A percentile compares a stretch with the other conserved stretches of the same genome.
These are phyloP conservation scores for Monosporozyma servazzii DNA, from an alignment of 805 yeast genomes.

Conservation along the genomic window DNA sequence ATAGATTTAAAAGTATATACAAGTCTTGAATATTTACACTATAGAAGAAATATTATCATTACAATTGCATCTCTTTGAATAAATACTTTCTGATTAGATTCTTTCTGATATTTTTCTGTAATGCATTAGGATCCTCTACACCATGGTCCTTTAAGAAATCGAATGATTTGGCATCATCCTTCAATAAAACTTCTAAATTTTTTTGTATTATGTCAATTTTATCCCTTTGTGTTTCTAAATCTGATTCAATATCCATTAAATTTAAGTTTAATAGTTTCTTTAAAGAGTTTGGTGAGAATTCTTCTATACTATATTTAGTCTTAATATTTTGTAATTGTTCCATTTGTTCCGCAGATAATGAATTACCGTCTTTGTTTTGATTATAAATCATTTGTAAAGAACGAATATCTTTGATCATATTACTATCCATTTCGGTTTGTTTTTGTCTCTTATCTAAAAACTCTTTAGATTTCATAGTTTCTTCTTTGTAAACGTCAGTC, in stretches of 20 bases:
- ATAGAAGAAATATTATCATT: background rate
- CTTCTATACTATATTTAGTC: slow-evolving; percentile 37
- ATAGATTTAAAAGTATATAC: background rate
- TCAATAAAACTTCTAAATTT: slow-evolving; percentile 30
- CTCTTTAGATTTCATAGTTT: slow-evolving; percentile 43
- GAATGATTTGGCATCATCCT: slow-evolving; percentile 30
- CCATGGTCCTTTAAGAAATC: slow-evolving; percentile 30
- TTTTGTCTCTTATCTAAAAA: slow-evolving; percentile 44
- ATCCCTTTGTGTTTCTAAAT: slow-evolving; percentile 20
- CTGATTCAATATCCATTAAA: slow-evolving; percentile 24
- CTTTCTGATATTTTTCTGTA: slow-evolving; percentile 51
- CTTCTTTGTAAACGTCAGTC: slow-evolving; percentile 56
- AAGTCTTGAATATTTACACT: background rate
- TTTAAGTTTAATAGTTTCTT: slow-evolving; percentile 34
- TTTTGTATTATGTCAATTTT: slow-evolving; percentile 32
- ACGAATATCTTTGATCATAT: slow-evolving; percentile 25
- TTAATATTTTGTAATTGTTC: slow-evolving; percentile 33
- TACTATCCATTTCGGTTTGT: slow-evolving; percentile 19
- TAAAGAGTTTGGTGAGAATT: slow-evolving; percentile 38
- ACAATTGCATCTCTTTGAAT: slow-evolving; percentile 10
- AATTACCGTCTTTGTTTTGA: background rate
- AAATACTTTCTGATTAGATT: slow-evolving; percentile 64
- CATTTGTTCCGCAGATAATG: background rate
- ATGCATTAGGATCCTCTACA: slow-evolving; percentile 29
- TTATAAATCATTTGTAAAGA: slow-evolving; percentile 19